phyloP scores from a whole-genome alignment of 1,139 yeast genomes.

The Debaryomyces nepalensis region DNA sequence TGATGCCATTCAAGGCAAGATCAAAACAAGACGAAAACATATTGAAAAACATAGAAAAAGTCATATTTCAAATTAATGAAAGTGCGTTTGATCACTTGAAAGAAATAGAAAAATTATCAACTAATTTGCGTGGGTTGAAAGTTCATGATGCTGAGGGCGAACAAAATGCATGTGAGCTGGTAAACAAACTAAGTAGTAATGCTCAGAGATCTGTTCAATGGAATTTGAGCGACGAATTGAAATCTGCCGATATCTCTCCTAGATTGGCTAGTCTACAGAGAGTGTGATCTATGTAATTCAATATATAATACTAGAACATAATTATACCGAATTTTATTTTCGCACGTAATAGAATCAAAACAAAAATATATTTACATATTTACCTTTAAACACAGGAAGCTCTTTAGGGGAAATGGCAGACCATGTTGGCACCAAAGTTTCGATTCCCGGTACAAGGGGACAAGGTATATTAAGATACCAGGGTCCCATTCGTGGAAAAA shows the following conservation, averaged over 20 bases:
- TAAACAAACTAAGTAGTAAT: not conserved
- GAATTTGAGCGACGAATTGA: slow-evolving; percentile 4
- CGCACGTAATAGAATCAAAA: slow-evolving; percentile 9
- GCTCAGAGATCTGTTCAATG: slow-evolving; percentile 2
- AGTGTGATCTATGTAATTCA: not conserved
- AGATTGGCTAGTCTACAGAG: slow-evolving; percentile 4
- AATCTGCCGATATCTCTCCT: not conserved
- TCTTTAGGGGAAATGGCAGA: slow-evolving; percentile 26
- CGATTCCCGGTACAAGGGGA: slow-evolving; percentile 51
- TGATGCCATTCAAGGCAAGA: slow-evolving; percentile 35
- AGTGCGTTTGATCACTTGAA: slow-evolving; percentile 20
- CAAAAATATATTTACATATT: too few species aligned
- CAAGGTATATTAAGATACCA: slow-evolving; percentile 69
- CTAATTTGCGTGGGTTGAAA: slow-evolving; percentile 15
- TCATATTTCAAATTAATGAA: slow-evolving; percentile 29
- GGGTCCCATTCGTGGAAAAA: slow-evolving; percentile 75
- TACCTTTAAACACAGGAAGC: too few species aligned
- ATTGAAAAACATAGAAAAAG: slow-evolving; percentile 26
- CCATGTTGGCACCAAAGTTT: slow-evolving; percentile 40
- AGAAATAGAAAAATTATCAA: slow-evolving; percentile 20
- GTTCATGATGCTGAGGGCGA: slow-evolving; percentile 6
- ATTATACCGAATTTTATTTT: not conserved
- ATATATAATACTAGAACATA: not conserved
- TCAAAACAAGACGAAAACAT: slow-evolving; percentile 19
- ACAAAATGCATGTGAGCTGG: not conserved